Evolutionary conservation across 2,329 filamentous ascomycete species (phyloP).

Genomic region (Aureobasidium sp.): DNA sequence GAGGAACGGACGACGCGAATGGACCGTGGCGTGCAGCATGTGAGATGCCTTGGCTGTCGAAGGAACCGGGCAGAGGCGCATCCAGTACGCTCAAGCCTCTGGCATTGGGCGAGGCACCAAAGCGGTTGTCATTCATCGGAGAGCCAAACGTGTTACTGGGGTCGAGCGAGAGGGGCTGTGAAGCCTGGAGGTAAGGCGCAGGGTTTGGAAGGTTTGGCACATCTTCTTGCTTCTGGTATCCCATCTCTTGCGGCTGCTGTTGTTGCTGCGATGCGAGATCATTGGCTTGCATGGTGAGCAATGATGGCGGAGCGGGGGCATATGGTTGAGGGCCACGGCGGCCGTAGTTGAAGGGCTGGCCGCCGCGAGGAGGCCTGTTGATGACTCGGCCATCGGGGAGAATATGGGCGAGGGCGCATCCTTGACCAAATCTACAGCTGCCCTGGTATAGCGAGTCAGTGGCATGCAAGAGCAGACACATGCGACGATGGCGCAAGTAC

Average conservation of each 20-base stretch:
- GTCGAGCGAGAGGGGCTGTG: slow-evolving; percentile 9
- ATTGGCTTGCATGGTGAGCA: slow-evolving; percentile 28
- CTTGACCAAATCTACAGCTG: slow-evolving; percentile 97
- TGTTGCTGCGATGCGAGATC: slow-evolving; percentile 15
- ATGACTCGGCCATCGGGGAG: slow-evolving; percentile 88
- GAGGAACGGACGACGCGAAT: slow-evolving; percentile 86
- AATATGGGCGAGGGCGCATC: slow-evolving; percentile 94
- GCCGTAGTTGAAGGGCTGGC: slow-evolving; percentile 16
- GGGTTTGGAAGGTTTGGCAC: slow-evolving; percentile 1
- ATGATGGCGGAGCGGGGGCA: slow-evolving; percentile 16
- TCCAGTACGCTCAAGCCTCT: slow-evolving; percentile 81
- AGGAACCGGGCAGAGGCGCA: slow-evolving; percentile 85
- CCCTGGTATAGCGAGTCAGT: slow-evolving; percentile 52
- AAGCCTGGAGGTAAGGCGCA: slow-evolving; percentile 9
- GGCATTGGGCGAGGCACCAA: slow-evolving; percentile 64
- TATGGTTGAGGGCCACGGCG: slow-evolving; percentile 16
- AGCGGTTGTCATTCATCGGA: slow-evolving; percentile 68
- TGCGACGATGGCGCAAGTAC: slow-evolving; percentile 40
- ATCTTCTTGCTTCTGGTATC: slow-evolving; percentile 2
- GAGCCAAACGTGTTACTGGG: slow-evolving; percentile 60
- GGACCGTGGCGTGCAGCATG: slow-evolving; percentile 84
- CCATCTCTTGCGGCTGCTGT: slow-evolving; percentile 11
- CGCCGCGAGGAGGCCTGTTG: slow-evolving; percentile 53
- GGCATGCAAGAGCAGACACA: slow-evolving; percentile 8
- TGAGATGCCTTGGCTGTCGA: slow-evolving; percentile 92